Conservation (phyloP, 140 eudicot species). For the Bidens hawaiensis region DNA sequence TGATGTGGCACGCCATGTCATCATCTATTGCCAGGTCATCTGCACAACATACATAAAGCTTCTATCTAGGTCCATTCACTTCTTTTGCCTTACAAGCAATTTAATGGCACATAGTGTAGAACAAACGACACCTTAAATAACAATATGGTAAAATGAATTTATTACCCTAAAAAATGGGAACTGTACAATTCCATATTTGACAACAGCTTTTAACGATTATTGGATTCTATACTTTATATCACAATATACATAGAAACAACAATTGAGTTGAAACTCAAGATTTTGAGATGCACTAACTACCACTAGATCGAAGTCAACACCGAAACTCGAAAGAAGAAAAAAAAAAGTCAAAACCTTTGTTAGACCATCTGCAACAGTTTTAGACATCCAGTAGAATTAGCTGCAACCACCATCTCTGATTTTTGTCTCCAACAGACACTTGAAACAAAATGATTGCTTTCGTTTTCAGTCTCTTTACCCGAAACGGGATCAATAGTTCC, state of each 20-base stretch:
- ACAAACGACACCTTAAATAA: not conserved
- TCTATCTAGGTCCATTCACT: not conserved
- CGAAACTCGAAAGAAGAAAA: not conserved
- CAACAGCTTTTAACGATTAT: not conserved
- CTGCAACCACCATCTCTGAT: slow-evolving; percentile 84
- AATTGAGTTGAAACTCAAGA: not conserved
- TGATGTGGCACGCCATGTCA: not conserved
- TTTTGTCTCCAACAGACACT: slow-evolving; percentile 96
- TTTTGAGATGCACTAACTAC: slow-evolving; percentile 1
- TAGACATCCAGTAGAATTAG: slow-evolving; percentile 83
- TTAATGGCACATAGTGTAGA: slow-evolving; percentile 2
- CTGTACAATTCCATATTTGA: slow-evolving; percentile 5
- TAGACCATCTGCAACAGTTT: slow-evolving; percentile 76
- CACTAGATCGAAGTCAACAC: slow-evolving; percentile 10
- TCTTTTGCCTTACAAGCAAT: slow-evolving; percentile 22
- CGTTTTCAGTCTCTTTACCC: slow-evolving; percentile 86
- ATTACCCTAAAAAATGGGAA: slow-evolving; percentile 4
- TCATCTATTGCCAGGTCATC: slow-evolving; percentile 14
- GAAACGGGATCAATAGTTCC: slow-evolving; percentile 84
- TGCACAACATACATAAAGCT: slow-evolving; percentile 1
- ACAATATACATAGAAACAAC: slow-evolving; percentile 3
- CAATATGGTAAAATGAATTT: slow-evolving; percentile 2
- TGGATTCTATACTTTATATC: slow-evolving; percentile 6
- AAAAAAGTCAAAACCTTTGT: slow-evolving; percentile 18
- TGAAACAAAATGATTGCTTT: slow-evolving; percentile 88